Conservation (phyloP, 2,329 filamentous ascomycete genomes). For the Aureobasidium sp. region DNA sequence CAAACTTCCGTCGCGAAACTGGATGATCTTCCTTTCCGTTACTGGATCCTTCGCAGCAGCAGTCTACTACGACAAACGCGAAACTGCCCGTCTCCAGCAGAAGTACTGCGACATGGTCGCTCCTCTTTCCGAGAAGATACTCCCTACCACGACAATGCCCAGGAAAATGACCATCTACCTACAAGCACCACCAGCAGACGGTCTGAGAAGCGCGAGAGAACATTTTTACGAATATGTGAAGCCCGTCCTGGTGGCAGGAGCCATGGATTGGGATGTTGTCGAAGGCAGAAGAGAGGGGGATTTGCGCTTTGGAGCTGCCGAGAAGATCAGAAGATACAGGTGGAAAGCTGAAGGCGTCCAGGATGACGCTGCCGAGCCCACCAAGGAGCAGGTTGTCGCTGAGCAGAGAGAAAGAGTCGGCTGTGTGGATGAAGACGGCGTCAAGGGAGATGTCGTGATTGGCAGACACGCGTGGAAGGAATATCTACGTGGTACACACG, state of each 20-base stretch:
- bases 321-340: conserved; percentile 65
- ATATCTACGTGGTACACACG: conserved; percentile 85
- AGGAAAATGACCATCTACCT: conserved; percentile 82
- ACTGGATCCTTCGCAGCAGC: conserved; percentile 69
- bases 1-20: conserved; percentile 88
- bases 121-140: conserved; percentile 68
- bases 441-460: conserved; percentile 77
- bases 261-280: conserved; percentile 91
- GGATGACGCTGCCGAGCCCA: conserved; percentile 47
- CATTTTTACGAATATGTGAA: conserved; percentile 96
- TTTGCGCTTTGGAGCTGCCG: conserved; percentile 75
- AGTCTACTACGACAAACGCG: conserved; percentile 83
- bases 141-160: conserved; percentile 65
- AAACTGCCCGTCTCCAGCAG: conserved; percentile 75
- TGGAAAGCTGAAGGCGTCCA: conserved; percentile 51
- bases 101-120: conserved; percentile 83
- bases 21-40: conserved; percentile 87
- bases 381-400: conserved; percentile 48
- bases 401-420: conserved; percentile 57
- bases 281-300: conserved; percentile 92
- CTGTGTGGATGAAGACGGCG: conserved; percentile 62
- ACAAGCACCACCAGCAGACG: conserved; percentile 77
- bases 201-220: conserved; percentile 75
- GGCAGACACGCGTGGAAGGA: conserved; percentile 96
- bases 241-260: conserved; percentile 79